phyloP scores from a whole-genome alignment of 1,284 basidiomycete species.

The Trichosporon ovoides region DNA sequence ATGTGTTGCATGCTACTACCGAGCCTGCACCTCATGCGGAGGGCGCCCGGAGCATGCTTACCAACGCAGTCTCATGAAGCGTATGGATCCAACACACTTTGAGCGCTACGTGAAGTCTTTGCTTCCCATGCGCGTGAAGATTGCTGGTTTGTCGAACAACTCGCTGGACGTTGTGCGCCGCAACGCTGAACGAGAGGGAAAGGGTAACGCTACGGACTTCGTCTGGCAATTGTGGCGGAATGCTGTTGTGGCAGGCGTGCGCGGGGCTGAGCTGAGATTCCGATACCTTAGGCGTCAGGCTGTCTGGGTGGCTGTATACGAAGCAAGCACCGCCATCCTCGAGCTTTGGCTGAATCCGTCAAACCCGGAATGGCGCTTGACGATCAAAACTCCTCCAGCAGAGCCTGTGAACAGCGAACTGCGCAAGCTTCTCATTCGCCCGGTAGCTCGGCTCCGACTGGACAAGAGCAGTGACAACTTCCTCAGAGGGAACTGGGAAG shows the following conservation, averaged over 20 bases:
- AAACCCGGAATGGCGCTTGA: conserved; percentile 80
- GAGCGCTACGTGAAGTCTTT: conserved; percentile 68
- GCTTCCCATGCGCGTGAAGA: conserved; percentile 77
- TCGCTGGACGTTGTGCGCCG: conserved; percentile 37
- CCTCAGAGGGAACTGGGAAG: conserved; percentile 71
- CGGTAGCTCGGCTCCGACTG: conserved; percentile 68
- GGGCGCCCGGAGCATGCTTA: conserved; percentile 84
- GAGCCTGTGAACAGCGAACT: conserved; percentile 77
- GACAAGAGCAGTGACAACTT: conserved; percentile 49
- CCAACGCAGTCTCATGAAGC: conserved; percentile 30
- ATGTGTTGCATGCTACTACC: conserved; percentile 70
- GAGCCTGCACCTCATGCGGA: conserved; percentile 78
- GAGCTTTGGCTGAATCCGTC: conserved; percentile 72
- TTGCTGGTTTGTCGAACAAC: conserved; percentile 60
- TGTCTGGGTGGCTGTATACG: conserved; percentile 77
- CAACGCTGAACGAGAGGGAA: conserved; percentile 15
- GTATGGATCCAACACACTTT: conserved; percentile 65
- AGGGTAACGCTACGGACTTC: conserved; percentile 45
- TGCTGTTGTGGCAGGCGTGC: conserved; percentile 61
- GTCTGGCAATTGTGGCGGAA: conserved; percentile 64
- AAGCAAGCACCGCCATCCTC: conserved; percentile 63
- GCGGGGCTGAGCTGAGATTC: conserved; percentile 66
- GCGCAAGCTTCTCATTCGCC: conserved; percentile 67
- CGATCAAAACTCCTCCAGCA: conserved; percentile 60
- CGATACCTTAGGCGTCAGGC: conserved; percentile 78